Evolutionary conservation across 805 yeast species (phyloP).

Genomic region (Kazachstania martiniae): DNA sequence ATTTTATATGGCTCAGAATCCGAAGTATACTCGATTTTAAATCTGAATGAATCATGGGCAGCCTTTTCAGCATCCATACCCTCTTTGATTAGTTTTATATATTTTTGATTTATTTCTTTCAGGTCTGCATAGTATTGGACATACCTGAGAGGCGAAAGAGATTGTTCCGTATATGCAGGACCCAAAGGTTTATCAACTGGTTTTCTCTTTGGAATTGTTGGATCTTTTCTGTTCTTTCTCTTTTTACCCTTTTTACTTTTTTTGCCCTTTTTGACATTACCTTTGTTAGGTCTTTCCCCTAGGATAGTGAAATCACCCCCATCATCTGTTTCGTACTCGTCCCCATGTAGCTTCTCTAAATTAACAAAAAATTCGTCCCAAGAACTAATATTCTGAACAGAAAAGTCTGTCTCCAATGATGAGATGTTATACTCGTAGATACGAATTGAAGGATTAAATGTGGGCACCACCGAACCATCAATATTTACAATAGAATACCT

Average conservation of each 20-base stretch:
- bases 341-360: slow-evolving; percentile 28
- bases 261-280: slow-evolving; percentile 1
- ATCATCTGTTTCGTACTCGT: slow-evolving; percentile 12
- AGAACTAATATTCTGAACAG: slow-evolving; percentile 25
- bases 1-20: slow-evolving; percentile 46
- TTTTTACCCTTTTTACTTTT: slow-evolving; percentile 11
- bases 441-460: slow-evolving; percentile 73
- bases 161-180: slow-evolving; percentile 65
- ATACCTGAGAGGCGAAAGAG: slow-evolving; percentile 62
- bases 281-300: no score
- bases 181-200: slow-evolving; percentile 49
- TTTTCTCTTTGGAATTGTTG: slow-evolving; percentile 50
- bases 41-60: slow-evolving; percentile 37
- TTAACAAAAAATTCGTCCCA: slow-evolving; percentile 52
- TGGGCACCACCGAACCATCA: slow-evolving; percentile 68
- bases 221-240: slow-evolving; percentile 34
- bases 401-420: slow-evolving; percentile 28
- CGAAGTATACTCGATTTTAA: slow-evolving; percentile 59
- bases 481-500: slow-evolving; percentile 63
- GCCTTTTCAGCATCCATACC: slow-evolving; percentile 52
- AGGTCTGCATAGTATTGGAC: slow-evolving; percentile 69
- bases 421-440: slow-evolving; percentile 81
- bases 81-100: slow-evolving; percentile 36
- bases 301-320: slow-evolving; percentile 7
- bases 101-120: slow-evolving; percentile 33